Evolutionary conservation across 768 basidiomycete species (phyloP), one percentile per base, ranked within the genome.

Genomic region (Leccinum uliginosum): DNA sequence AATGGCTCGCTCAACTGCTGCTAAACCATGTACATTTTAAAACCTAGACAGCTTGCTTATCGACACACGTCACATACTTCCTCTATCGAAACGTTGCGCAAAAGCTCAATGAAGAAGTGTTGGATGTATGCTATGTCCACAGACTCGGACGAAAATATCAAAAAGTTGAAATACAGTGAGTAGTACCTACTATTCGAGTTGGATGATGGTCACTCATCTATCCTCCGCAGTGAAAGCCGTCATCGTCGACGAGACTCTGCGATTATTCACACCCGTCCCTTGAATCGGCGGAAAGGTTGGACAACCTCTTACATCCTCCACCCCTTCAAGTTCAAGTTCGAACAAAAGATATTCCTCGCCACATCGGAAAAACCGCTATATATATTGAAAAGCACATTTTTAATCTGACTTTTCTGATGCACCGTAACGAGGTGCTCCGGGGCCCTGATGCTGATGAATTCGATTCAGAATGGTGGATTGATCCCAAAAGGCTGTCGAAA

Each of bases 231-330:
- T 89, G 76, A 81, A 83, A 57, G 88, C 88, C 10, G 86, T 91
- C 35, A 80, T n/a, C n/a, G n/a, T 92, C 40, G 87, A 91, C 58
- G 91, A 93, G 65, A 85, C 85, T 0, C 76, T 93, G 21, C 79
- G 90, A 17, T 73, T 93, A 2, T 93, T 85, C 72, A 89, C 89
- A 3, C 87, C 89, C 8, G 86, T 92, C 89, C 89, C 8, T 71
- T 89, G 40, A 91, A 90, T 63, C 74, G 82, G 40, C 80, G 87
- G 29, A 83, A 86, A 71, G 78, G 75, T 43, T 79, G 85, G 46
- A 62, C 73, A 1, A 63, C 71, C 3, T 68, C 81, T 12, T 81
- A 80, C 61, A 72, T 78, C 1, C 73, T 87, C 85, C 84, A 5
- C 73, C 69, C 3, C 73, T 81, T 17, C n/a, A n/a, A n/a, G n/a